phyloP scores from a whole-genome alignment of 106 monocot genomes.

The Triglochin maritima region DNA sequence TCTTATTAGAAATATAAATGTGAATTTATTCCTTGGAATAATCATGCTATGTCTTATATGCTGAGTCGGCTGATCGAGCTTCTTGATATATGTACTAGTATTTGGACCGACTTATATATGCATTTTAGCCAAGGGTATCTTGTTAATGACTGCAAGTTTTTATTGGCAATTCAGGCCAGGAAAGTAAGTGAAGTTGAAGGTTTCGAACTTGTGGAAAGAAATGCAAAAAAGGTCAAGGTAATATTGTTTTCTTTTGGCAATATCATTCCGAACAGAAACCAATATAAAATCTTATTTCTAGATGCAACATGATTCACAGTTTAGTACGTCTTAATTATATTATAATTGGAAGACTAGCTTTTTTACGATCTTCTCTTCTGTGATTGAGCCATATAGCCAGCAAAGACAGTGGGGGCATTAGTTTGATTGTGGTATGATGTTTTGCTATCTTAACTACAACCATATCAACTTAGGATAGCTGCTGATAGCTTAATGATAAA shows the following conservation, averaged over 20 bases:
- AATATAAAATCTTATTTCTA: not conserved
- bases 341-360: too few relatives aligned
- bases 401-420: too few relatives aligned
- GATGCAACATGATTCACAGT: not conserved
- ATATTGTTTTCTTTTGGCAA: not conserved
- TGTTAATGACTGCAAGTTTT: not conserved
- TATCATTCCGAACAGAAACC: not conserved
- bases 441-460: too few relatives aligned
- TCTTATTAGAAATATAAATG: too few relatives aligned
- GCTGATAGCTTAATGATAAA: conserved; percentile 3
- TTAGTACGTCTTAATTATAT: too few relatives aligned
- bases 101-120: not conserved
- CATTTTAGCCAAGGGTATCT: not conserved
- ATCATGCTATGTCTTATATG: too few relatives aligned
- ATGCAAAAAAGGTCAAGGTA: conserved; percentile 25
- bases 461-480: too few relatives aligned
- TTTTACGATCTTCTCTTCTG: too few relatives aligned
- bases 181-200: conserved; percentile 8
- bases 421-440: too few relatives aligned
- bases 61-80: too few relatives aligned
- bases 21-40: too few relatives aligned
- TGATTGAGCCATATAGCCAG: too few relatives aligned
- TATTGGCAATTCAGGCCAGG: conserved; percentile 8
- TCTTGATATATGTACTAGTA: not conserved
- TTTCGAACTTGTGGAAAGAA: conserved; percentile 9